A percentile compares a stretch with the other conserved stretches of the same genome.
These are phyloP conservation scores for Vaccinium darrowii DNA, from an alignment of 148 eudicot genomes.

Conservation along the genomic window DNA sequence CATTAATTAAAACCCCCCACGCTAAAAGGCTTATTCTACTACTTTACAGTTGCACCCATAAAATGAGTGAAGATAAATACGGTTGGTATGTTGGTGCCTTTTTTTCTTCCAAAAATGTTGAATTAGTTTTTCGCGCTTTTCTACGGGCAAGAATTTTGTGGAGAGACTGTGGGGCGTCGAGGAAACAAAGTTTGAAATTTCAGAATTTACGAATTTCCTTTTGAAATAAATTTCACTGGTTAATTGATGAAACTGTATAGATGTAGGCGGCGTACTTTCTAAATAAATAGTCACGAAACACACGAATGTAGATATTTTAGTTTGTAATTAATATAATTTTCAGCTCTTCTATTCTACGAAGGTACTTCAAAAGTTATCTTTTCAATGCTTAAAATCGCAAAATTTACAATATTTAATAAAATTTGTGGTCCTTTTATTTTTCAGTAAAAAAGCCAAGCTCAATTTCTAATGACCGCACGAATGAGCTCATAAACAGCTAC, in stretches of 20 bases:
- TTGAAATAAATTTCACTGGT: not conserved
- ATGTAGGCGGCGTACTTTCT: not conserved
- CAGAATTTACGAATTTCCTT: not conserved
- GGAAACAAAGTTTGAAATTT: not conserved
- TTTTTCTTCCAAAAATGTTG: not conserved
- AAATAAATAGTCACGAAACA: too few species aligned
- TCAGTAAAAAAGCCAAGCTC: not conserved
- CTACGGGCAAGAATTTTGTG: not conserved
- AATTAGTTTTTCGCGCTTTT: not conserved
- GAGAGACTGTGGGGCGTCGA: not conserved
- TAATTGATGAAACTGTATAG: not conserved
- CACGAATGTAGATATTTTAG: too few species aligned
- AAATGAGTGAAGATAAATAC: not conserved
- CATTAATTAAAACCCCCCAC: not conserved
- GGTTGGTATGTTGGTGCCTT: too few species aligned
- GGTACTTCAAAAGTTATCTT: too few species aligned
- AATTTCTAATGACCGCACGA: not conserved
- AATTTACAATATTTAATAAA: too few species aligned
- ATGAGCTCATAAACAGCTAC: not conserved
- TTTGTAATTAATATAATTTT: too few species aligned
- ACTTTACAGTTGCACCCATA: not conserved
- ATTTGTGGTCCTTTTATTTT: too few species aligned
- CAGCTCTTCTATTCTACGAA: too few species aligned
- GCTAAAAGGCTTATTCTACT: constrained; percentile 9
- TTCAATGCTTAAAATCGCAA: too few species aligned